Conservation (phyloP, 225 moss, liverwort and hornwort genomes). For the Marchantia polymorpha region DNA sequence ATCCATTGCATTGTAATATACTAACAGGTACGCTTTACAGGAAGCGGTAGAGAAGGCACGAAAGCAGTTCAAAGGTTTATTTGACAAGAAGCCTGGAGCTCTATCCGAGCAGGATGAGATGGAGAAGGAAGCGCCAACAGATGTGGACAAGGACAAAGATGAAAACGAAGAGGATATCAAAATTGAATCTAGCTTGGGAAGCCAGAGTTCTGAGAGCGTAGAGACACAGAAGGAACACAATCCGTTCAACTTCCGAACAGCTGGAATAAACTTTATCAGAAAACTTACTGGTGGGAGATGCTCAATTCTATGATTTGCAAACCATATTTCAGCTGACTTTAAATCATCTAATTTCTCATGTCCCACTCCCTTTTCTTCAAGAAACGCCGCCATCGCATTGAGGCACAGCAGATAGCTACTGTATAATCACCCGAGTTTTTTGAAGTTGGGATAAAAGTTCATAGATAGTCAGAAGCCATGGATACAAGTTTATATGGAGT, state of each 20-base stretch:
- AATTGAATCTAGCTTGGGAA: neutral
- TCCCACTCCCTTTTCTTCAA: too few relatives aligned
- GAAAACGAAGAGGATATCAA: constrained; percentile 17
- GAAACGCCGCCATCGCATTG: too few relatives aligned
- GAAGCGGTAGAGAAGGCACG: constrained; percentile 78
- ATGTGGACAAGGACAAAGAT: constrained; percentile 9
- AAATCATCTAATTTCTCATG: too few relatives aligned
- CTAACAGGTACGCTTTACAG: constrained; percentile 34
- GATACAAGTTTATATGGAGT: too few relatives aligned
- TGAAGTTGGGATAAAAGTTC: too few relatives aligned
- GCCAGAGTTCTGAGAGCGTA: neutral
- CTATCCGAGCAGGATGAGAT: constrained; percentile 55
- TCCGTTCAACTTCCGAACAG: constrained; percentile 21
- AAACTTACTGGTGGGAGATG: constrained; percentile 31
- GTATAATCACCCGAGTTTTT: too few relatives aligned
- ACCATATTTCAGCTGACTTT: too few relatives aligned
- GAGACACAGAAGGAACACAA: constrained; percentile 24
- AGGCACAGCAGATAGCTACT: too few relatives aligned
- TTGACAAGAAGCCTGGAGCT: constrained; percentile 86
- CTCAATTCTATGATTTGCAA: constrained; percentile 29
- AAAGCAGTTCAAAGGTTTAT: constrained; percentile 92
- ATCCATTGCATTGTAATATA: neutral
- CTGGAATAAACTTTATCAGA: constrained; percentile 11
- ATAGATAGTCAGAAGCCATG: too few relatives aligned
- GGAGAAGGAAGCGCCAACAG: constrained; percentile 20